These are phyloP conservation scores for Coleophoma eucalyptorum DNA, from an alignment of 2,329 filamentous ascomycete genomes.

Conservation along the genomic window DNA sequence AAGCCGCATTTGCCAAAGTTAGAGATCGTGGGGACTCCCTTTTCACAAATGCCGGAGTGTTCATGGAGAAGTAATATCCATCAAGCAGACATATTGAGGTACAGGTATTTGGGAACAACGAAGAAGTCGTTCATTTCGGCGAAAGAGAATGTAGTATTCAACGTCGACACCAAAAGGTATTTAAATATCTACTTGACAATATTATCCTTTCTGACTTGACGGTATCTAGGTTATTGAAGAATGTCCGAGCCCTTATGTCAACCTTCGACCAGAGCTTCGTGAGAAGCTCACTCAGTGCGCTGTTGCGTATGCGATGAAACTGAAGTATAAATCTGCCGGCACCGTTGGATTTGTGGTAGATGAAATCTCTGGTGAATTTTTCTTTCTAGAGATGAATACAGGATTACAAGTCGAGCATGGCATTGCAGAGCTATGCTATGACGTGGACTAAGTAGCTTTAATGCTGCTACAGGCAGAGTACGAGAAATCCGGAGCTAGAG, in stretches of 20 bases:
- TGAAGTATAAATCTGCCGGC: slow-evolving; percentile 52
- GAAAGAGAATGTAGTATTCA: slow-evolving; percentile 46
- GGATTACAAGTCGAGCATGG: slow-evolving; percentile 43
- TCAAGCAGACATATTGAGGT: slow-evolving; percentile 40
- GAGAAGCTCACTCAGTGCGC: slow-evolving; percentile 36
- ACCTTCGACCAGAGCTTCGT: slow-evolving; percentile 22
- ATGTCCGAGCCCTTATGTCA: slow-evolving; percentile 54
- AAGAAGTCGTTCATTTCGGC: slow-evolving; percentile 33
- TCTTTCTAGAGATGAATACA: slow-evolving; percentile 46
- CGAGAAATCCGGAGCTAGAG: slow-evolving; percentile 11
- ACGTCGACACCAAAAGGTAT: slow-evolving; percentile 42
- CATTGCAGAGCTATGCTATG: slow-evolving; percentile 40
- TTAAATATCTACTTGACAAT: not conserved
- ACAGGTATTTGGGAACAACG: slow-evolving; percentile 39
- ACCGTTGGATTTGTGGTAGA: slow-evolving; percentile 61
- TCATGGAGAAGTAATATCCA: slow-evolving; percentile 40
- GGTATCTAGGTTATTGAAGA: not conserved
- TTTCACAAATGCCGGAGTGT: slow-evolving; percentile 50
- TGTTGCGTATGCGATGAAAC: slow-evolving; percentile 31
- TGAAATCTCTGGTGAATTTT: slow-evolving; percentile 36
- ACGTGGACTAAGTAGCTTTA: slow-evolving; percentile 32
- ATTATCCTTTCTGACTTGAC: not conserved
- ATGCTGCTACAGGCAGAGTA: slow-evolving; percentile 20
- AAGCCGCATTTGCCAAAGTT: slow-evolving; percentile 30
- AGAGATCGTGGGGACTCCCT: slow-evolving; percentile 33